Conservation (phyloP, 768 basidiomycete genomes). For the Tylopilus plumbeoviolaceoides region DNA sequence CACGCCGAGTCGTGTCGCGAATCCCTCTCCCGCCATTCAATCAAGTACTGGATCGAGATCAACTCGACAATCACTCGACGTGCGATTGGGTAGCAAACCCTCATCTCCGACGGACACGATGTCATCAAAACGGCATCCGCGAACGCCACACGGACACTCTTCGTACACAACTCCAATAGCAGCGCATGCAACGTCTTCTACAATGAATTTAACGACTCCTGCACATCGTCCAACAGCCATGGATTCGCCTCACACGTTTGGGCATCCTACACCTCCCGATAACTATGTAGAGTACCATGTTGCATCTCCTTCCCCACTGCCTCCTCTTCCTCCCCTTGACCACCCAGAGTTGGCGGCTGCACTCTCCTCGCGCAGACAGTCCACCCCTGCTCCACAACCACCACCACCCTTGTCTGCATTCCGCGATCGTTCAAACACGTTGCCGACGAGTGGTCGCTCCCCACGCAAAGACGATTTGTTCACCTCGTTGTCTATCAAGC, state of each 20-base stretch:
- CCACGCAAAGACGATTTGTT: conserved; percentile 20
- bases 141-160: conserved; percentile 23
- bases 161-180: conserved; percentile 17
- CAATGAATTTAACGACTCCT: conserved; percentile 26
- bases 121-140: conserved; percentile 24
- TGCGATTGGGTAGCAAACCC: conserved; percentile 18
- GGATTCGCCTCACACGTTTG: conserved; percentile 42
- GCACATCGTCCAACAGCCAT: conserved; percentile 16
- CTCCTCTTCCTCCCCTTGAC: conserved; percentile 53
- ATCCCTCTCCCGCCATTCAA: background rate
- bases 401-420: conserved; percentile 3
- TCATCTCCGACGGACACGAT: conserved; percentile 31
- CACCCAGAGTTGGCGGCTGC: conserved; percentile 33
- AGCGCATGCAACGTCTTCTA: conserved; percentile 10
- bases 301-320: conserved; percentile 36
- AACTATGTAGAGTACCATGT: conserved; percentile 17
- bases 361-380: conserved; percentile 19
- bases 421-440: conserved; percentile 23
- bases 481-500: conserved; percentile 21
- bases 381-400: conserved; percentile 5
- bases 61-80: conserved; percentile 17
- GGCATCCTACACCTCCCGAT: conserved; percentile 33
- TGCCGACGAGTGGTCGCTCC: conserved; percentile 13
- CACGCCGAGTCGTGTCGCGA: conserved; percentile 19
- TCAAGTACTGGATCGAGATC: conserved; percentile 16